Conservation (phyloP, 2,329 filamentous ascomycete species). For the Pseudopithomyces maydicus region DNA sequence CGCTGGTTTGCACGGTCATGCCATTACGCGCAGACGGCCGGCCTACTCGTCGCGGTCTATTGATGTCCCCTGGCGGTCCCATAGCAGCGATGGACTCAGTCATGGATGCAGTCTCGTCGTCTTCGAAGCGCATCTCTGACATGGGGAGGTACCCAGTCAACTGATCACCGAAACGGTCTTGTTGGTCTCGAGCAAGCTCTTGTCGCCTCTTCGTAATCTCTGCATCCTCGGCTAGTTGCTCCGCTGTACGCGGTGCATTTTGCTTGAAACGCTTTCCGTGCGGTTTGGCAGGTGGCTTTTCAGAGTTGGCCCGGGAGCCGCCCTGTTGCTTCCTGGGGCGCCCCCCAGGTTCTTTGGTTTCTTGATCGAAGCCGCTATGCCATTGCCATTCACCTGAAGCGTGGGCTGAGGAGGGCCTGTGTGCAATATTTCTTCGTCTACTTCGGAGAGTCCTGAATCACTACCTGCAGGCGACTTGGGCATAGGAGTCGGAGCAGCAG, state of each 20-base stretch:
- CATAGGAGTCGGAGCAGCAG: slow-evolving; percentile 31
- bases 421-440: slow-evolving; percentile 45
- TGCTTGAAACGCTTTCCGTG: slow-evolving; percentile 34
- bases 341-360: slow-evolving; percentile 35
- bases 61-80: slow-evolving; percentile 38
- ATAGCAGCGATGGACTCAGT: slow-evolving; percentile 43
- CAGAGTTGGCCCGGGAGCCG: slow-evolving; percentile 27
- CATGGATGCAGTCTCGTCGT: slow-evolving; percentile 44
- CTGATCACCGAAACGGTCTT: slow-evolving; percentile 26
- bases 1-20: slow-evolving; percentile 7
- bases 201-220: slow-evolving; percentile 30
- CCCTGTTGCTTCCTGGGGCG: slow-evolving; percentile 37
- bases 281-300: slow-evolving; percentile 22
- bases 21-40: slow-evolving; percentile 26
- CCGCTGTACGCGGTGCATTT: slow-evolving; percentile 31
- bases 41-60: slow-evolving; percentile 36
- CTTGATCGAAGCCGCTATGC: slow-evolving; percentile 24
- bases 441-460: slow-evolving; percentile 45
- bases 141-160: slow-evolving; percentile 27
- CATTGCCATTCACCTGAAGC: slow-evolving; percentile 30
- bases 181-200: slow-evolving; percentile 27
- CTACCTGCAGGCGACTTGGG: slow-evolving; percentile 33
- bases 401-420: slow-evolving; percentile 27
- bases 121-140: slow-evolving; percentile 43
- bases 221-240: slow-evolving; percentile 33